Evolutionary conservation across 768 basidiomycete species (phyloP).

Genomic region (Pleurotus giganteus): DNA sequence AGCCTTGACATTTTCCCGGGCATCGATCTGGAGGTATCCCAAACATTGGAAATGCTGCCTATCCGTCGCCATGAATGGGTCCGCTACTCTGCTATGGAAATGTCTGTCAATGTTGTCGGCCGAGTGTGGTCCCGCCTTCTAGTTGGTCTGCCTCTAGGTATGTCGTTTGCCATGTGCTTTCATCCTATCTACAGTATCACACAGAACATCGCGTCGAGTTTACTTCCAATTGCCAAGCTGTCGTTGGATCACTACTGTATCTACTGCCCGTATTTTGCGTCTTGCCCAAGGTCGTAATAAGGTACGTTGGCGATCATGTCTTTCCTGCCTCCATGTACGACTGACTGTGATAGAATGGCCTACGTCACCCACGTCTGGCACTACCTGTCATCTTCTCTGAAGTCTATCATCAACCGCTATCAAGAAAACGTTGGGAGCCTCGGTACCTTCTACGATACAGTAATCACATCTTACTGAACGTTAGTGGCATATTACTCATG

Average conservation of each 20-base stretch:
- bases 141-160: constrained; percentile 25
- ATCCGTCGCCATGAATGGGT: constrained; percentile 21
- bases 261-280: no score
- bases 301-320: no score
- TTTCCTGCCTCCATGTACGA: not conserved
- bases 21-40: constrained; percentile 6
- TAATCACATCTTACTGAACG: no score
- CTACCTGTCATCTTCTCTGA: not conserved
- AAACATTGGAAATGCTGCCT: not conserved
- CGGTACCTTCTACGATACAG: no score
- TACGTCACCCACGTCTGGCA: not conserved
- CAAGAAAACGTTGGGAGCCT: not conserved
- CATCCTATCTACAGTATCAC: not conserved
- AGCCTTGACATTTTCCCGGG: not conserved
- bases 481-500: no score
- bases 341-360: not conserved
- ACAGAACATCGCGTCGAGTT: not conserved
- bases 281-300: no score
- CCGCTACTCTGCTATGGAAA: constrained; percentile 11
- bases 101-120: constrained; percentile 17
- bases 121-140: constrained; percentile 25
- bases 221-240: not conserved
- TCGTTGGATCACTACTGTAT: no score
- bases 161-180: not conserved
- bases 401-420: not conserved